Conservation (phyloP, 768 basidiomycete genomes). For the Psilocybe tampanensis region DNA sequence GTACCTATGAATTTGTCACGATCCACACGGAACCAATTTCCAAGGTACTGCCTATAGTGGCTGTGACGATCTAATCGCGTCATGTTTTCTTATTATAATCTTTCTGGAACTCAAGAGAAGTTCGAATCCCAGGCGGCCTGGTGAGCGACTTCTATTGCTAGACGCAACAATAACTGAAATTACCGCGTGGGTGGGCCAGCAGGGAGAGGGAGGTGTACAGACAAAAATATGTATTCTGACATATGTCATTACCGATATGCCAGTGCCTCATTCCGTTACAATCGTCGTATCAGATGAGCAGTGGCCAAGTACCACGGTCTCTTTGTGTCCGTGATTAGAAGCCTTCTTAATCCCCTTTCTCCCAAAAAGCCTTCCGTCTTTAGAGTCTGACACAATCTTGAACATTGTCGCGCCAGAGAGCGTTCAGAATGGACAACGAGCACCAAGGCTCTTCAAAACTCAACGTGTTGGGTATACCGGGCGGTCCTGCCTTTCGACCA, state of each 20-base stretch:
- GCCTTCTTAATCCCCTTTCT: constrained; percentile 12
- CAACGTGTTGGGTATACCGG: not conserved
- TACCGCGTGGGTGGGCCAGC: not conserved
- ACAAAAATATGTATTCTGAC: constrained; percentile 15
- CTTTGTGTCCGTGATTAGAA: constrained; percentile 13
- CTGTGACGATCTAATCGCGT: not conserved
- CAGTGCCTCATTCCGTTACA: constrained; percentile 17
- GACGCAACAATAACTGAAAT: not conserved
- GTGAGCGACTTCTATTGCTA: not conserved
- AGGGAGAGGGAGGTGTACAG: not conserved
- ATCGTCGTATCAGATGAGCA: constrained; percentile 15
- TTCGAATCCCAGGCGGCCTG: not conserved
- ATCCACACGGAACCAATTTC: not conserved
- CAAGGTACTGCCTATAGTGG: not conserved
- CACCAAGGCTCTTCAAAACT: not conserved
- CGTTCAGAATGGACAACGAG: not conserved
- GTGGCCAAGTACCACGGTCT: constrained; percentile 15
- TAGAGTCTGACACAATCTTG: constrained; percentile 1
- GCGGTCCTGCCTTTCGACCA: not conserved
- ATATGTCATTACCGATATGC: constrained; percentile 6
- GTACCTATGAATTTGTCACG: not conserved
- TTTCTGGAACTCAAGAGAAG: not conserved
- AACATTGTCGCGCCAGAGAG: not conserved
- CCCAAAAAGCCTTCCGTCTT: not conserved
- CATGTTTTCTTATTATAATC: not conserved